Evolutionary conservation across 768 basidiomycete genomes (phyloP), one percentile per base, ranked within the genome.

Genomic region (Rhodotorula diobovata): DNA sequence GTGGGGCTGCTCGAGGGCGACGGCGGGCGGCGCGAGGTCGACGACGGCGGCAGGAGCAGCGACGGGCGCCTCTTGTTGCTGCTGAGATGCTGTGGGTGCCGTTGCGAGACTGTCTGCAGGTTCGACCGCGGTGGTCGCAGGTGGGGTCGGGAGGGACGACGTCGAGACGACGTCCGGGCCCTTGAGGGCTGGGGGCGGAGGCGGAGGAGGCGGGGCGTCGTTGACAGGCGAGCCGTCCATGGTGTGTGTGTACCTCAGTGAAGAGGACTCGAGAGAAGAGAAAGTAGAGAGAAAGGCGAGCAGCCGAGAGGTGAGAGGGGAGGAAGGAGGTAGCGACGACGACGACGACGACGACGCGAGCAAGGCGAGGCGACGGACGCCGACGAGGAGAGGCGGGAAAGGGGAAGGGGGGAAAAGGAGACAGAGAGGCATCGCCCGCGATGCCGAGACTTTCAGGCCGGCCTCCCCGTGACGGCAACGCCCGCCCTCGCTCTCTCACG

Each of bases 141-240:
- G 60, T 30, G 60, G 60, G 39, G 60, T 45, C 60, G 60, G 57
- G 37, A 58, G 57, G 23, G 45, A 61, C 34, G 60, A 61, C 30
- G 39, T 21, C 23, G 30, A 11, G 60, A 28, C 8, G 43, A 14
- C 28, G 59, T 35, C 25, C 43, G 18, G 41, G 59, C 23, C 25
- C 48, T 50, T 50, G 48, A 60, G 43, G 23, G 39, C 2, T 9
- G 28, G 18, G 5, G 39, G 25, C 14, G 59, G 59, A 32, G 41
- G 23, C 21, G 39, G 41, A 15, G 28, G n/a, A 0, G 58, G 54
- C 7, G 54, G 62, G 3, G 35, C 45, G 45, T 32, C 23, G 41
- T 41, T 28, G 39, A 15, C 18, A 23, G 8, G 10, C 18, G 51
- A 35, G 62, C 1, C 21, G 34, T 63, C 48, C 48, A 50, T 50